These are phyloP conservation scores for Kodamaea jinghongensis DNA, from an alignment of 805 yeast species.

Conservation along the genomic window DNA sequence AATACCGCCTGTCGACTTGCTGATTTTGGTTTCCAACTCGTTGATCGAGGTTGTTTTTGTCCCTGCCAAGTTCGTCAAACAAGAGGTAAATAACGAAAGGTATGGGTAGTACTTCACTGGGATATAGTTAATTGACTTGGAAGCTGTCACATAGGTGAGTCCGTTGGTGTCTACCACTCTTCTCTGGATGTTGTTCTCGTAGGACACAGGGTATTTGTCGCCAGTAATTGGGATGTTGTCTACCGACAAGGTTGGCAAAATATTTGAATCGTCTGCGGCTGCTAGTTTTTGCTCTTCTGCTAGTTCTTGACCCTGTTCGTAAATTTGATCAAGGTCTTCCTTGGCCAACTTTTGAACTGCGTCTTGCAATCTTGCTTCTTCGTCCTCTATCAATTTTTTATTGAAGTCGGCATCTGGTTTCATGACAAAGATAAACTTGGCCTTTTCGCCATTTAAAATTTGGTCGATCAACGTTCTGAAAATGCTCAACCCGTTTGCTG, in stretches of 20 bases:
- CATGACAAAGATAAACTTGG: constrained; percentile 74
- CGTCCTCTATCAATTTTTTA: constrained; percentile 51
- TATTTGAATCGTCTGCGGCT: constrained; percentile 67
- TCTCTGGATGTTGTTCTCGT: constrained; percentile 34
- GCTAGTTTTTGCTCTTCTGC: constrained; percentile 56
- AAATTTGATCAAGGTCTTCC: constrained; percentile 50
- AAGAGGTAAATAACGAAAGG: constrained; percentile 72
- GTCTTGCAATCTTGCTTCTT: constrained; percentile 45
- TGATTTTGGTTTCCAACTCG: constrained; percentile 80
- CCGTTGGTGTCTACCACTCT: constrained; percentile 77
- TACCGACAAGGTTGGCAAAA: constrained; percentile 74
- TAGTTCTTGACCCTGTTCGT: constrained; percentile 56
- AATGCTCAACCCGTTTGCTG: constrained; percentile 45
- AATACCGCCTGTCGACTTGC: constrained; percentile 81
- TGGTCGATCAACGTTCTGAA: constrained; percentile 59
- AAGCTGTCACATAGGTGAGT: constrained; percentile 69
- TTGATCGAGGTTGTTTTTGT: constrained; percentile 69
- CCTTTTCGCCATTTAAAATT: constrained; percentile 43
- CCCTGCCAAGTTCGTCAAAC: constrained; percentile 81
- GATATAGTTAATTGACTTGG: constrained; percentile 55
- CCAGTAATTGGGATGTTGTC: constrained; percentile 68
- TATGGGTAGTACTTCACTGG: constrained; percentile 65
- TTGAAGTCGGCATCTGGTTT: constrained; percentile 62
- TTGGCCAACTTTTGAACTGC: constrained; percentile 32
- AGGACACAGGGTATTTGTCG: constrained; percentile 29